These are phyloP conservation scores for Pythium pyrilobum DNA, from an alignment of 352 stramenopile species.

Conservation along the genomic window DNA sequence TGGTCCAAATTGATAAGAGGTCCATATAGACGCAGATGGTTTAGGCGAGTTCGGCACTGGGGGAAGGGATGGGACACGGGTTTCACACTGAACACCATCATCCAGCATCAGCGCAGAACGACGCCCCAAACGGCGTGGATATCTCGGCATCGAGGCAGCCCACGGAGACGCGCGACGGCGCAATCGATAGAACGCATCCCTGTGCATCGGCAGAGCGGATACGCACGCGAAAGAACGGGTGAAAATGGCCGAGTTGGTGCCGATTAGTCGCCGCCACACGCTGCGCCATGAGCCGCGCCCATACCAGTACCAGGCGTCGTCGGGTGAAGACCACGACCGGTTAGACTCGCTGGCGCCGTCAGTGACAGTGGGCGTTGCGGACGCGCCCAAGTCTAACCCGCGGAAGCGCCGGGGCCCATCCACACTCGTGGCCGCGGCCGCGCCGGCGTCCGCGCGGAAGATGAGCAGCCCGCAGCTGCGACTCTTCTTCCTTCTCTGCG, in stretches of 20 bases:
- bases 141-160: too few relatives aligned
- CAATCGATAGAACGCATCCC: too few relatives aligned
- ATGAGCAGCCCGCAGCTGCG: constrained; percentile 29
- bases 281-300: background rate
- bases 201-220: background rate
- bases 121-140: too few relatives aligned
- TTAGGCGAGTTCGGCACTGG: background rate
- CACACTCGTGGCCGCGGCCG: background rate
- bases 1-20: background rate
- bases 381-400: background rate
- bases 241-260: constrained; percentile 11
- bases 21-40: background rate
- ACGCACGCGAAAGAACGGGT: background rate
- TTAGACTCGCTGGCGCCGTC: too few relatives aligned
- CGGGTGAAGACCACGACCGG: too few relatives aligned
- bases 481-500: constrained; percentile 46
- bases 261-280: constrained; percentile 15
- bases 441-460: constrained; percentile 5
- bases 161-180: too few relatives aligned
- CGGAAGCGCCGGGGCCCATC: background rate
- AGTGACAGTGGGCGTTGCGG: background rate
- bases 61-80: too few relatives aligned
- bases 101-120: too few relatives aligned
- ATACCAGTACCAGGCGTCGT: too few relatives aligned
- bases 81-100: too few relatives aligned